These are phyloP conservation scores for Oemleria cerasiformis DNA, from an alignment of 306 rosid species.

Conservation along the genomic window DNA sequence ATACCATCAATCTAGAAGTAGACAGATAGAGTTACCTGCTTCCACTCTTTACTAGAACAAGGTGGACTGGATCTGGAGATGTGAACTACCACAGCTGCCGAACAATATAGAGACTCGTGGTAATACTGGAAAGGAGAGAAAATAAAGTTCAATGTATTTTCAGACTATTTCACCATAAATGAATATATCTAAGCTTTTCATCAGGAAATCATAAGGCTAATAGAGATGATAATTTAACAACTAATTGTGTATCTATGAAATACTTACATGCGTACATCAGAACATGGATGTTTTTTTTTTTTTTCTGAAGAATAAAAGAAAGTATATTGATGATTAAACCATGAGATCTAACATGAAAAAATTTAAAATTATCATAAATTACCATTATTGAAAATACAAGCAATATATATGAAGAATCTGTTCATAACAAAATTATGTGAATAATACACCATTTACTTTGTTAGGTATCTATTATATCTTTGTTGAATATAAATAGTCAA, in stretches of 20 bases:
- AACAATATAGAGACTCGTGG: constrained; percentile 57
- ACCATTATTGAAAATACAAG: no score
- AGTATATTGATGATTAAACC: not conserved
- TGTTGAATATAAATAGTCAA: no score
- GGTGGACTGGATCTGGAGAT: constrained; percentile 60
- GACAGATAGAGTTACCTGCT: constrained; percentile 56
- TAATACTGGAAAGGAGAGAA: constrained; percentile 42
- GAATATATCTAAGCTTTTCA: not conserved
- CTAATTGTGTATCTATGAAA: not conserved
- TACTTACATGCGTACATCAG: not conserved
- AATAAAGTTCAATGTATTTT: not conserved
- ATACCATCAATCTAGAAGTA: not conserved
- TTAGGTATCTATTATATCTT: no score
- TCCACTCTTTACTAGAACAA: constrained; percentile 42
- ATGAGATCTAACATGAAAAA: no score
- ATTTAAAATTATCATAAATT: no score
- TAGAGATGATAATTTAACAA: not conserved
- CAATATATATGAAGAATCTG: no score
- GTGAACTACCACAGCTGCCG: constrained; percentile 59
- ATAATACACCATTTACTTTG: no score
- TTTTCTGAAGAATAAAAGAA: not conserved
- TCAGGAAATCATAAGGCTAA: not conserved
- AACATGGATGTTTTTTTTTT: not conserved
- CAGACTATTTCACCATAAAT: not conserved
- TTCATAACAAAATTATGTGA: no score